Evolutionary conservation across 768 basidiomycete species (phyloP), one percentile per base, ranked within the genome.

Genomic region (Lyophyllum decastes): DNA sequence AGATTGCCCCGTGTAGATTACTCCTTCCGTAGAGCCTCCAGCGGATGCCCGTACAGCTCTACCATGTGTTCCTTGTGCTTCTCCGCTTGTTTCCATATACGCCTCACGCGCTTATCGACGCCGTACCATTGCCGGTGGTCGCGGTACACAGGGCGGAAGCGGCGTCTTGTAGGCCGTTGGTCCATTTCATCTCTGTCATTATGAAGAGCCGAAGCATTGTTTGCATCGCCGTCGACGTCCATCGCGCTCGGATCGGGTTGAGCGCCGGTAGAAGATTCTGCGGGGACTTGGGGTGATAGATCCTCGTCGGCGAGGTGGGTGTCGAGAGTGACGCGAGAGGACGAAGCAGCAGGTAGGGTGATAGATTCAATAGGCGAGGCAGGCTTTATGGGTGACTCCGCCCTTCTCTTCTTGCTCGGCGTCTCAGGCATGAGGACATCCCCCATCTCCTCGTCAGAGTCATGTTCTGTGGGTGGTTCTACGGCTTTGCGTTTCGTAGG

Each of bases 121-220:
- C 68, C 67, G 24, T 66, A 70, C 82, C 82, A 84, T 46, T 83
- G 80, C 49, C 73, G 64, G n/a, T 78, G 75, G 59, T 82, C 81
- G 2, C 76, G 68, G 66, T 82, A 83, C 14, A 82, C 72, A 8
- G 82, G 77, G 10, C 78, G 72, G 61, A 81, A 83, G 8, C 81
- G 77, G 6, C 76, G 73, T 27, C 68, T 50, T 1, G 58, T 51
- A 2, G 46, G 63, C 51, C 10, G 27, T 48, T 66, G 66, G 41
- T 60, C 71, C 30, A 5, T 10, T 10, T 46, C 67, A 52, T 62
- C 65, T 34, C 59, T 62, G 26, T 70, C 73, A 9, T 55, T 47
- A 16, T 33, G 57, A 16, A 19, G 68, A 61, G 25, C 63, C 56
- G 21, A 63, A 60, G n/a, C 51, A 38, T n/a, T 26, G 22, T 60